Conservation (phyloP, 2,329 filamentous ascomycete species). For the Colletotrichum lindemuthianum region DNA sequence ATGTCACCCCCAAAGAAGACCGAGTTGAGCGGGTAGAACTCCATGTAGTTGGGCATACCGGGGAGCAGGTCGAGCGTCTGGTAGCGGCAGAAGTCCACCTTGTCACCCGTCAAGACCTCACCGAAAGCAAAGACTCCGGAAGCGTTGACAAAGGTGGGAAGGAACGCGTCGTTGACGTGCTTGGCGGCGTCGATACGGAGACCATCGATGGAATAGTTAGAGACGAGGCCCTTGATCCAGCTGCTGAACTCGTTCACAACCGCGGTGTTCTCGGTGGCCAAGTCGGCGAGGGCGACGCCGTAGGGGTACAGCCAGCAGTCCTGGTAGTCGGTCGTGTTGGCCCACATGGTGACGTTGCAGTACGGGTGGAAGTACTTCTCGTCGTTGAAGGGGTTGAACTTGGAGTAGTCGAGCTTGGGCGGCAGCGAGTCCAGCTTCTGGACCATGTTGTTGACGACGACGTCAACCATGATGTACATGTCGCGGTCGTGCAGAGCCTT, state of each 20-base stretch:
- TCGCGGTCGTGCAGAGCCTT: conserved; percentile 58
- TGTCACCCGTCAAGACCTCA: conserved; percentile 66
- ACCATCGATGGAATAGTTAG: conserved; percentile 71
- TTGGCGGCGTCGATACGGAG: conserved; percentile 71
- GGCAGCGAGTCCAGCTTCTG: conserved; percentile 51
- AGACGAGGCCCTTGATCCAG: conserved; percentile 68
- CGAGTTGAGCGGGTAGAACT: conserved; percentile 49
- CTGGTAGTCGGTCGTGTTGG: conserved; percentile 57
- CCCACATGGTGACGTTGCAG: conserved; percentile 66
- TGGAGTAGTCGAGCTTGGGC: conserved; percentile 54
- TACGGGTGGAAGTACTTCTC: conserved; percentile 68
- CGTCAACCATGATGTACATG: conserved; percentile 68
- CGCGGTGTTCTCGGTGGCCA: conserved; percentile 62
- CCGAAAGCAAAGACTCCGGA: conserved; percentile 70
- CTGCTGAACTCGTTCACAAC: conserved; percentile 62
- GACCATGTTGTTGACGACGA: conserved; percentile 62
- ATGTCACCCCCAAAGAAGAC: conserved; percentile 39
- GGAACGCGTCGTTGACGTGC: conserved; percentile 70
- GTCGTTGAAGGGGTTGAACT: conserved; percentile 55
- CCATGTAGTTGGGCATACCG: conserved; percentile 70
- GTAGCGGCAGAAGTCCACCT: conserved; percentile 62
- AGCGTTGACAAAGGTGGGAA: conserved; percentile 61
- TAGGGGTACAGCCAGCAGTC: conserved; percentile 70
- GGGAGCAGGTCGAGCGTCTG: conserved; percentile 64
- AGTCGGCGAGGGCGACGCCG: conserved; percentile 68